These are phyloP conservation scores for Thielaviopsis punctulata DNA, from an alignment of 2,329 filamentous ascomycete species.

Conservation along the genomic window DNA sequence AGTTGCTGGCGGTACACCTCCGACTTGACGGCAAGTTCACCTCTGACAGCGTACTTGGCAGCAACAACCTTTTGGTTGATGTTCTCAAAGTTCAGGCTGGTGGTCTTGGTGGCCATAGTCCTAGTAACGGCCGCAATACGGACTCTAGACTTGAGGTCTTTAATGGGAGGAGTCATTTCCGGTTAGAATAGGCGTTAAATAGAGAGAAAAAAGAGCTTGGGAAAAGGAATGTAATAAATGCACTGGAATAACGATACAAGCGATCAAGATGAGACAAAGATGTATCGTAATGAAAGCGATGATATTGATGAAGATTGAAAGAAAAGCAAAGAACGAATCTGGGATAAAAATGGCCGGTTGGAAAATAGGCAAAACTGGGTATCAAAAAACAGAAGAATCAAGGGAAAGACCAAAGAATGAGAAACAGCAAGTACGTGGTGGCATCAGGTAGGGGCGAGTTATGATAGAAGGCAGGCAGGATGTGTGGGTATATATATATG, in stretches of 20 bases:
- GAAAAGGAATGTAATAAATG: background rate
- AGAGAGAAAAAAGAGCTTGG: background rate
- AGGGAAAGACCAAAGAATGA: background rate
- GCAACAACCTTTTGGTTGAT: constrained; percentile 80
- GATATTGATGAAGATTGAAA: background rate
- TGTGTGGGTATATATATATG: background rate
- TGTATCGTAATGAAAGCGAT: background rate
- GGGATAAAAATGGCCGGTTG: background rate
- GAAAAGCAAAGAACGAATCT: background rate
- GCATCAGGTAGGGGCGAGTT: background rate
- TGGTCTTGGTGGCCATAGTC: constrained; percentile 21
- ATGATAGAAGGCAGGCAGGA: background rate
- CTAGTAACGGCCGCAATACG: constrained; percentile 3
- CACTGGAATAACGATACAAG: background rate
- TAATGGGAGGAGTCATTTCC: constrained; percentile 2
- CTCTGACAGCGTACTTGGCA: constrained; percentile 91
- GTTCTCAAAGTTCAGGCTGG: constrained; percentile 56
- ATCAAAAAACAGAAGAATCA: background rate
- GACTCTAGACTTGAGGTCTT: constrained; percentile 4
- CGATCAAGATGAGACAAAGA: background rate
- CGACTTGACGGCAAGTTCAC: constrained; percentile 83
- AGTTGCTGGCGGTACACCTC: constrained; percentile 74
- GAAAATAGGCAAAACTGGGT: background rate
- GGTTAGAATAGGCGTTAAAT: background rate
- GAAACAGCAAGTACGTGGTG: background rate